A percentile compares a stretch with the other conserved stretches of the same genome.
phyloP scores from a whole-genome alignment of 78 protist species.

The Pigoraptor vietnamica region DNA sequence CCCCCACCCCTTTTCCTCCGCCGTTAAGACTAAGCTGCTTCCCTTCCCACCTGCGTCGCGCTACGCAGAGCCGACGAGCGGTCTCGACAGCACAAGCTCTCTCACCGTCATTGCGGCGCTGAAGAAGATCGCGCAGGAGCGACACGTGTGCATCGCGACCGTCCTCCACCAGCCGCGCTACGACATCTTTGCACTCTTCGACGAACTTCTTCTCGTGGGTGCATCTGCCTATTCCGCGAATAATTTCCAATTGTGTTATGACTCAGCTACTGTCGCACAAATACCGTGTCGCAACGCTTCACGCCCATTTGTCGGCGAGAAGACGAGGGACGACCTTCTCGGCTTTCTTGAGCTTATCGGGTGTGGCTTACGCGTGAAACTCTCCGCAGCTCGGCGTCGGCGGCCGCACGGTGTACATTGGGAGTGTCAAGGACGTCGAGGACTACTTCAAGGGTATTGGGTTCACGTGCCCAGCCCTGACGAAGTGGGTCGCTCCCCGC shows the following conservation, averaged over 20 bases:
- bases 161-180: conserved; percentile 61
- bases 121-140: not conserved
- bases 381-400: not conserved
- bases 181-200: conserved; percentile 24
- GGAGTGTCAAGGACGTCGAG: not conserved
- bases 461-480: not conserved
- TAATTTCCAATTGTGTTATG: too few relatives aligned
- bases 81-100: not conserved
- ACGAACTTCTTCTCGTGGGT: conserved; percentile 31
- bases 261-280: too few relatives aligned
- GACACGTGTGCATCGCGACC: not conserved
- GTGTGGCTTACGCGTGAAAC: too few relatives aligned
- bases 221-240: too few relatives aligned
- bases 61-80: not conserved
- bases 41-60: too few relatives aligned
- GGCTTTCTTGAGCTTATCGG: too few relatives aligned
- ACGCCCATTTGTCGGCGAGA: too few relatives aligned
- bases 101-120: not conserved
- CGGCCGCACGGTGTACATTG: not conserved
- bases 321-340: too few relatives aligned
- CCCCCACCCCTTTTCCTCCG: not conserved
- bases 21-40: too few relatives aligned
- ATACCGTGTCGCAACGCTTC: too few relatives aligned
- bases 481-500: too few relatives aligned
- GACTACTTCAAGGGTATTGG: not conserved